Evolutionary conservation across 2,329 filamentous ascomycete species (phyloP), one percentile per base, ranked within the genome.

Genomic region (Claviceps paspali): DNA sequence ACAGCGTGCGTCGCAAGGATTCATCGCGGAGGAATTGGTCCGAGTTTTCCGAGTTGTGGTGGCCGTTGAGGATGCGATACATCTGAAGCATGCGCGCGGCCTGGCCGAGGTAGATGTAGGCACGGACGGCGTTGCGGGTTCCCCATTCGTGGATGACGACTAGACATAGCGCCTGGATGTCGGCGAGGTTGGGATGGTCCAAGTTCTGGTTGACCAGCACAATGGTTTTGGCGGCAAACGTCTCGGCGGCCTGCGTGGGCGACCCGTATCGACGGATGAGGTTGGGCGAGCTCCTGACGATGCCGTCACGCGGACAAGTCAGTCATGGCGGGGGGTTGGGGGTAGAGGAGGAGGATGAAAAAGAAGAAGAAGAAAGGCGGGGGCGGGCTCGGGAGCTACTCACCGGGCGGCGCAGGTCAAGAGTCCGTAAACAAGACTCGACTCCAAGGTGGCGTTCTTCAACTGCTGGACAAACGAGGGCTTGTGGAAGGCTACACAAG

Each of bases 31-130:
- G 63, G 49, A 76, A 76, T 46, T 70, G 67, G 45, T 75, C 70
- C n/a, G 65, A 47, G 24, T 55, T 63, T 29, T 70, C 68, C 12
- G 63, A 59, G 29, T 60, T 55, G 45, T 70, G 65, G 45, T 73
- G 70, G 29, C 62, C 63, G 46, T 73, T 68, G 32, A 76, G 64
- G 39, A 76, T 68, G 43, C 70, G 65, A 47, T 69, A 74, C 72
- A 76, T 76, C 56, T 76, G 72, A 23, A 72, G 64, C 70, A 76
- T 75, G 41, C 72, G 68, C n/a, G 70, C 66, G 23, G 72, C 72
- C 50, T 76, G 71, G 44, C 72, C 72, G 18, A 76, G 62, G 49
- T 75, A 75, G 51, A 74, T 68, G 60, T 76, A 76, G 43, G 72
- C 72, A 14, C 72, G 69, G 22, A 76, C 69, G 27, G 72, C 72